A percentile compares a stretch with the other conserved stretches of the same genome.
Evolutionary conservation across 225 moss, liverwort and hornwort genomes (phyloP).

Genomic region (Takakia lepidozioides): DNA sequence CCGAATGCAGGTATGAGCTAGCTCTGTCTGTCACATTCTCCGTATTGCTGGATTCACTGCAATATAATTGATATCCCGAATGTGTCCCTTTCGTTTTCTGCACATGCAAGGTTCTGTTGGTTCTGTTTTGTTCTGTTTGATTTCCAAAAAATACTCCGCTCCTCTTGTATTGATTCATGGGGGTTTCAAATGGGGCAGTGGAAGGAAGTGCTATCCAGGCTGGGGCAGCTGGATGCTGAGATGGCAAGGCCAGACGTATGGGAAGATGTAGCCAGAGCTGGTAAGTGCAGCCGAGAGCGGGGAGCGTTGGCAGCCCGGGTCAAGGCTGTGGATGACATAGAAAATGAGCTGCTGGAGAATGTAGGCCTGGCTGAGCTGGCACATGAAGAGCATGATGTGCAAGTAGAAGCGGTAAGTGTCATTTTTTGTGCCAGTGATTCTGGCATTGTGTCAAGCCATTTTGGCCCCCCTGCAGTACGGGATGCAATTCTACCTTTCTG

Average conservation of each 20-base stretch:
- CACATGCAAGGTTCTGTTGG: too few relatives aligned
- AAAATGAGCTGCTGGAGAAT: conserved; percentile 73
- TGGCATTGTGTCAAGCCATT: too few relatives aligned
- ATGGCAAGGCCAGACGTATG: conserved; percentile 69
- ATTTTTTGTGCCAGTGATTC: too few relatives aligned
- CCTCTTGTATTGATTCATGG: too few relatives aligned
- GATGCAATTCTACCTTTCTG: too few relatives aligned
- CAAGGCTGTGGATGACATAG: conserved; percentile 62
- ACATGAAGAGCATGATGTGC: conserved; percentile 71
- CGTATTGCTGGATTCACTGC: too few relatives aligned
- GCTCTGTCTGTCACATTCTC: too few relatives aligned
- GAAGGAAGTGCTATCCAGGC: conserved; percentile 60
- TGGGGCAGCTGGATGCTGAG: conserved; percentile 61
- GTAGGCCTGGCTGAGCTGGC: conserved; percentile 90
- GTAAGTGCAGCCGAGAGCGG: conserved; percentile 76
- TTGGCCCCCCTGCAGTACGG: too few relatives aligned
- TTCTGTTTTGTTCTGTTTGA: too few relatives aligned
- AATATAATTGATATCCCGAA: too few relatives aligned
- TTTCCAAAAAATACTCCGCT: too few relatives aligned
- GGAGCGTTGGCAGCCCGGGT: conserved; percentile 67
- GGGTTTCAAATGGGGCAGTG: conserved; percentile 29
- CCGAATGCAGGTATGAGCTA: conserved; percentile 69
- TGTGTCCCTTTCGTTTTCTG: too few relatives aligned
- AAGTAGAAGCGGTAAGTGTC: conserved; percentile 65
- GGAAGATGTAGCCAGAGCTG: conserved; percentile 68